Conservation (phyloP, 352 stramenopile species). For the Pythium monospermum region DNA sequence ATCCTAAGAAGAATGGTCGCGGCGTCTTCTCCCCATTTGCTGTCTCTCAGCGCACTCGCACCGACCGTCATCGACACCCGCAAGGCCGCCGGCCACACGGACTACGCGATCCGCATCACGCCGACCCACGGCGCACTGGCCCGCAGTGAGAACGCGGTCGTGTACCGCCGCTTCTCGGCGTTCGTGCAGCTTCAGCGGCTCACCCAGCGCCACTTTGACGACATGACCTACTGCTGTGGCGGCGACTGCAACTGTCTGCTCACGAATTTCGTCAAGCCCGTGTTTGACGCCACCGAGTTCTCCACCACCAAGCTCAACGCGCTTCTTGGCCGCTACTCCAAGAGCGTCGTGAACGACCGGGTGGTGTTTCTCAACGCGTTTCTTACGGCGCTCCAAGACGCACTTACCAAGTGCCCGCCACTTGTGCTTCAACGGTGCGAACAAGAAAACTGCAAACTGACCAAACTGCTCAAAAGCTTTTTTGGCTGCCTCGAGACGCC, state of each 20-base stretch:
- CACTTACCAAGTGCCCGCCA: slow-evolving; percentile 70
- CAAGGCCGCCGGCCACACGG: slow-evolving; percentile 73
- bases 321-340: slow-evolving; percentile 13
- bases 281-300: slow-evolving; percentile 76
- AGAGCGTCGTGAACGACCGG: slow-evolving; percentile 61
- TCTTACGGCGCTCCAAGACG: slow-evolving; percentile 65
- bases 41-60: slow-evolving; percentile 46
- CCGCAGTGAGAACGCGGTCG: slow-evolving; percentile 43
- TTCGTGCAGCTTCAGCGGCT: slow-evolving; percentile 83
- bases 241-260: slow-evolving; percentile 67
- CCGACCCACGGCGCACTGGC: slow-evolving; percentile 31
- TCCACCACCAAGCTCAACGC: slow-evolving; percentile 36
- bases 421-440: slow-evolving; percentile 71
- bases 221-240: slow-evolving; percentile 57
- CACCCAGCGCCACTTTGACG: slow-evolving; percentile 59
- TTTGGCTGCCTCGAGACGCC: slow-evolving; percentile 30
- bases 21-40: not conserved
- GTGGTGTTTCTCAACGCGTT: slow-evolving; percentile 83
- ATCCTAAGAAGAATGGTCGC: too few relatives aligned
- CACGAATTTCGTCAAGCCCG: slow-evolving; percentile 52
- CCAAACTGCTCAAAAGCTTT: slow-evolving; percentile 85
- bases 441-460: slow-evolving; percentile 77
- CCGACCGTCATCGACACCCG: slow-evolving; percentile 65
- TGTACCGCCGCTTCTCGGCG: slow-evolving; percentile 82
- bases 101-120: slow-evolving; percentile 81